Base-by-base conservation (phyloP, 106 monocot genomes). In the Xerophyta viscosa region DNA sequence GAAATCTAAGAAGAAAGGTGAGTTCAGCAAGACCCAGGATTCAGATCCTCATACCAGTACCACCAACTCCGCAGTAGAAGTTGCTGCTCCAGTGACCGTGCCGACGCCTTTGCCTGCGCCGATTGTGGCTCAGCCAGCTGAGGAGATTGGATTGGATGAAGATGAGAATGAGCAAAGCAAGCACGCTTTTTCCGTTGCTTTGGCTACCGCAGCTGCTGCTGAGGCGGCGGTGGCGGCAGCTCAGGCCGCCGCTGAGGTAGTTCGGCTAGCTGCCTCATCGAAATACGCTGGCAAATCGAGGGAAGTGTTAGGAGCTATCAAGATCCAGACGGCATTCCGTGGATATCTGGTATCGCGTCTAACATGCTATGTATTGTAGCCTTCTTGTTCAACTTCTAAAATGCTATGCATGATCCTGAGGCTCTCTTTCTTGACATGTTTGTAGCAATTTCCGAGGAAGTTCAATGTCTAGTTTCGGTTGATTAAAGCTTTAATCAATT, bases 301-400 rank as follows among this genome's bases (percentile, higher is more conserved):
- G 12, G 84, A 79, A 50, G 84, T 78, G 53, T 44, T 60, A 15
- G 78, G 78, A 10, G 71, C 84, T 24, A 75, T 71, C 46, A 84
- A 68, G 59, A 78, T 84, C 67, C 84, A 84, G 63, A 84, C 84
- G 22, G 71, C 84, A 22, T 84, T 84, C 58, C 62, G 84, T 25
- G 78, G 84, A 17, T 78, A 84, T 53, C 27, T 84, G 84, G 84
- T 84, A 79, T 17, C 8, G 46, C 2, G 46, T 19, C 46, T 46
- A 2, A n/a, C n/a, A n/a, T 2, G 2, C 6, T 7, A 46, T 46
- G 6, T 44, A 3, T 44, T 2, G 46, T 1, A 20, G 7, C 20
- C 46, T 19, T 19, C 8, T 46, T 3, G n/a, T 14, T 44, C 2
- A 24, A 24, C 24, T 13, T 39, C 14, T 6, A n/a, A 6, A 6